A percentile compares a stretch with the other conserved stretches of the same genome.
Conservation (phyloP, 1,139 yeast species). For the Debaryomycetaceae sp. region DNA sequence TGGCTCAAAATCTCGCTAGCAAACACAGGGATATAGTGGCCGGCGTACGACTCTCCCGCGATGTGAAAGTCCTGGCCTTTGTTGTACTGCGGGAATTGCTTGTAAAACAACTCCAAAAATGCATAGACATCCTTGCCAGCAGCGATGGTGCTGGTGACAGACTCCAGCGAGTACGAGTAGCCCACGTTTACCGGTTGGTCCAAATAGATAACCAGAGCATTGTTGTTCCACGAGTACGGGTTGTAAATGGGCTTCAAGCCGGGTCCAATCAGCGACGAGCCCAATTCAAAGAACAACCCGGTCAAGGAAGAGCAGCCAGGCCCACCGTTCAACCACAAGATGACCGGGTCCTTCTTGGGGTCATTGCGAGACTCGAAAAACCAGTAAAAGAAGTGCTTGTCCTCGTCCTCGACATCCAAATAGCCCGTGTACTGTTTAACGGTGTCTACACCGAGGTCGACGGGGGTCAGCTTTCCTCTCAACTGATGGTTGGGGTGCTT, state of each 20-base stretch:
- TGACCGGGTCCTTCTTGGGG: conserved; percentile 40
- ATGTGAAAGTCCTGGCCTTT: conserved; percentile 72
- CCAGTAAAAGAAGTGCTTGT: conserved; percentile 62
- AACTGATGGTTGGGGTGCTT: conserved; percentile 52
- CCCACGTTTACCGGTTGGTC: conserved; percentile 58
- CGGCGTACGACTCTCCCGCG: conserved; percentile 99
- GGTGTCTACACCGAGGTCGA: conserved; percentile 65
- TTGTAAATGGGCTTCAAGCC: conserved; percentile 34
- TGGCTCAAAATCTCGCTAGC: conserved; percentile 84
- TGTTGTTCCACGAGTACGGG: conserved; percentile 41
- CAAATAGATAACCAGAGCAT: conserved; percentile 42
- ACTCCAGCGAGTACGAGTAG: conserved; percentile 66
- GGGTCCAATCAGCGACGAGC: conserved; percentile 35
- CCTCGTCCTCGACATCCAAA: conserved; percentile 77
- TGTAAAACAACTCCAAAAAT: conserved; percentile 82
- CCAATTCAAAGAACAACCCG: conserved; percentile 42
- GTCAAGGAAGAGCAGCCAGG: conserved; percentile 44
- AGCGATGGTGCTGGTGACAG: conserved; percentile 72
- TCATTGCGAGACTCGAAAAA: conserved; percentile 44
- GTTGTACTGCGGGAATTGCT: conserved; percentile 82
- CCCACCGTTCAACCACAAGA: conserved; percentile 46
- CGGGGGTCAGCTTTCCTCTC: conserved; percentile 59
- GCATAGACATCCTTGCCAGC: conserved; percentile 95
- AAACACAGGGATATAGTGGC: conserved; percentile 93
- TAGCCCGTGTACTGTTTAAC: conserved; percentile 86